Evolutionary conservation across 768 basidiomycete genomes (phyloP), one percentile per base, ranked within the genome.

Genomic region (Lyophyllum semitale): DNA sequence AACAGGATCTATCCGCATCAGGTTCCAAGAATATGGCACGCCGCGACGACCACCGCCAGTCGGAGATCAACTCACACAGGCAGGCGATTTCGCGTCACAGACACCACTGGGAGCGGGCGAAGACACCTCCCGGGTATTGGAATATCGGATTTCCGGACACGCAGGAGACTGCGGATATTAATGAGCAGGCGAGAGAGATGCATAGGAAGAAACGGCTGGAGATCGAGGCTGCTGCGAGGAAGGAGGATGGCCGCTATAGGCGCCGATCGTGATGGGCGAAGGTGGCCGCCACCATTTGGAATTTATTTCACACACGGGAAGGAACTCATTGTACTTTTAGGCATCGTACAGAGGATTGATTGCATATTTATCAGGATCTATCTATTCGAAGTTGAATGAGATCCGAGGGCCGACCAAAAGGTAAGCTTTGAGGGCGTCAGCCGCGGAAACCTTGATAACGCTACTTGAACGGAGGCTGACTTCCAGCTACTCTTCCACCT

Each of bases 111-210:
- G 77, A 77, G 26, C 78, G 84, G 43, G 78, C 85, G 1, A 80
- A 77, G 47, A 94, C 92, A 1, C 95, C 95, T 11, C 93, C 92
- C 0, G 85, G 84, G 15, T 96, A 91, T 70, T 95, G 93, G 91
- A 78, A 87, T 53, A 94, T 95, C 54, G 93, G 89, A 1, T 95
- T 98, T 66, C 95, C 95, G 1, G 77, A 78, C 59, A 95, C 94
- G 3, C 94, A 95, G 68, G 84, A 92, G 65, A 86, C 84, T 15
- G 79, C 76, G 43, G 79, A 79, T 51, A 94, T 96, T 62, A 96
- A 96, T 68, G 72, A 75, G 55, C 73, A 73, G 54, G 95, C 94
- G 8, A 79, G 77, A 53, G 80, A 82, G 64, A 91, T 94, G 83
- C 85, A 90, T 59, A 71, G 71, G 61, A 75, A 78, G 68, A 93